phyloP scores from a whole-genome alignment of 1,284 basidiomycete species.

The Naganishia albida region DNA sequence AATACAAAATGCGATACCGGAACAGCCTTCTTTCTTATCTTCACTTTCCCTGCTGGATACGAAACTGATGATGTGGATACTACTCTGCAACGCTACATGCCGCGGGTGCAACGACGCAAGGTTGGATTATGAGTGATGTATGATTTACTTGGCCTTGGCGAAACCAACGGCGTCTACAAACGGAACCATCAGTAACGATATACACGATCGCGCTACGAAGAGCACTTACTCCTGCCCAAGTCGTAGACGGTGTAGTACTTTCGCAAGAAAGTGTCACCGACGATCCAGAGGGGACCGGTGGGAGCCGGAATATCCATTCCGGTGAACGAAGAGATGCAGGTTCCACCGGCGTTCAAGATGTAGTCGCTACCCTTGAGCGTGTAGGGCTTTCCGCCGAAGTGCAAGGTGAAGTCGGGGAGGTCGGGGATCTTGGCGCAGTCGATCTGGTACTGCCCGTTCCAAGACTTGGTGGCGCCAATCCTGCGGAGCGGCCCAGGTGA shows the following conservation, averaged over 20 bases:
- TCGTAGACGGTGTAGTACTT: slow-evolving; percentile 95
- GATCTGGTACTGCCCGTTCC: slow-evolving; percentile 92
- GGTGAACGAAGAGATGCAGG: slow-evolving; percentile 92
- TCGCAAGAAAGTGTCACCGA: slow-evolving; percentile 84
- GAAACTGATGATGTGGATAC: neutral
- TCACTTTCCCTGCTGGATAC: neutral
- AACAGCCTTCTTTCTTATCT: neutral
- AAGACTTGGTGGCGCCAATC: slow-evolving; percentile 86
- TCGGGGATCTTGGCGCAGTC: slow-evolving; percentile 80
- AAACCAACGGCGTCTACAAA: slow-evolving; percentile 78
- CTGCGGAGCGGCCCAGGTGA: slow-evolving; percentile 39
- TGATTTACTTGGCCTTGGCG: slow-evolving; percentile 57
- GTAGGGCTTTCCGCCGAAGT: slow-evolving; percentile 78
- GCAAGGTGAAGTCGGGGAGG: slow-evolving; percentile 85
- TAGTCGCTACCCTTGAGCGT: slow-evolving; percentile 83
- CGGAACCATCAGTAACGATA: neutral
- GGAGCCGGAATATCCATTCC: slow-evolving; percentile 89
- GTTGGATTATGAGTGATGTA: neutral
- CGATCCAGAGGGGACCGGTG: slow-evolving; percentile 85
- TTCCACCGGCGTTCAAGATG: slow-evolving; percentile 81
- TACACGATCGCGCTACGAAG: neutral
- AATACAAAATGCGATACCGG: neutral
- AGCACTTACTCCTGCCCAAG: slow-evolving; percentile 59
- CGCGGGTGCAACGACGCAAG: neutral
- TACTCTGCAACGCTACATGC: neutral